Percentiles rank a stretch among this genome's conserved stretches.
Evolutionary conservation across 108 stramenopile genomes (phyloP).

Genomic region (Nannochloropsis salina): DNA sequence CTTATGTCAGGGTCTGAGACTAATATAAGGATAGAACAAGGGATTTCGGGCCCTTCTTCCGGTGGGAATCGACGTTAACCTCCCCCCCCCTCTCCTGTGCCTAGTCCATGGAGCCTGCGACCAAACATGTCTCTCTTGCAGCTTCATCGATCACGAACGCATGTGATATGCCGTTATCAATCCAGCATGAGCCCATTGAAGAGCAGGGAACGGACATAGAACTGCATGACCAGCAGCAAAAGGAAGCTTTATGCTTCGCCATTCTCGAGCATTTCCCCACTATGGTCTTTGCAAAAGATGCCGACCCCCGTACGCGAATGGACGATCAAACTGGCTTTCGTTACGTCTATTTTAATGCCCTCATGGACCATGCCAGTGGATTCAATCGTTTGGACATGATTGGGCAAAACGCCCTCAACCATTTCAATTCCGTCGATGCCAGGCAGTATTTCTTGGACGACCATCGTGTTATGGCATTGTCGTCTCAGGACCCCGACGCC

Average conservation of each 20-base stretch:
- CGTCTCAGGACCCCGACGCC: not conserved
- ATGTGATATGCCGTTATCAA: no score
- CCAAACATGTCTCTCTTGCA: no score
- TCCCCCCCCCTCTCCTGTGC: no score
- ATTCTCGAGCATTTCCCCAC: not conserved
- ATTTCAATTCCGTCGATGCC: not conserved
- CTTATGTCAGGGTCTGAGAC: no score
- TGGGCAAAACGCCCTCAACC: not conserved
- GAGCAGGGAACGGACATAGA: no score
- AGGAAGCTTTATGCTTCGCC: slow-evolving; percentile 5
- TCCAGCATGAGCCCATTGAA: no score
- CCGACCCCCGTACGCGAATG: not conserved
- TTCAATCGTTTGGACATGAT: slow-evolving; percentile 13
- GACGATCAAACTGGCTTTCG: not conserved
- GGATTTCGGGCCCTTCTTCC: no score
- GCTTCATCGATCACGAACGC: no score
- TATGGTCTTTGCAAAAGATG: not conserved
- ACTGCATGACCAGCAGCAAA: not conserved
- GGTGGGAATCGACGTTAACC: no score
- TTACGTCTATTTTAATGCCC: not conserved
- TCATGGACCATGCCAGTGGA: not conserved
- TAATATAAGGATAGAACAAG: no score
- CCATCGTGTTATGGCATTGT: not conserved
- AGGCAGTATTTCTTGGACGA: slow-evolving; percentile 1
- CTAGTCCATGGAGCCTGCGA: no score